These are phyloP conservation scores for Mimosa pudica DNA, from an alignment of 306 rosid genomes.

Conservation along the genomic window DNA sequence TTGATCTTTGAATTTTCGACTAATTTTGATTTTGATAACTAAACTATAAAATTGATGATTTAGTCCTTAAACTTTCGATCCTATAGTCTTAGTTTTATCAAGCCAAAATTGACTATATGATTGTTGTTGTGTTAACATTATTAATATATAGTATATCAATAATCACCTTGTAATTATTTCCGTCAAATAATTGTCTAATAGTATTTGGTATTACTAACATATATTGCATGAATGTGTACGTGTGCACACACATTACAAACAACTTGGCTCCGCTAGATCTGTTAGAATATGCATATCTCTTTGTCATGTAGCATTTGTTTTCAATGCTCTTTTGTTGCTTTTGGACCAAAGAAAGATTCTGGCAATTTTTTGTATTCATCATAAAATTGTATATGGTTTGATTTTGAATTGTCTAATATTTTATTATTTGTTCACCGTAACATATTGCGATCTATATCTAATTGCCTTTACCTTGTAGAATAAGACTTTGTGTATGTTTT, in stretches of 20 bases:
- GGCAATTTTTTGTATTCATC: background rate
- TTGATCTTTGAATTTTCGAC: too few relatives aligned
- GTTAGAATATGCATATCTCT: background rate
- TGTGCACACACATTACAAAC: too few relatives aligned
- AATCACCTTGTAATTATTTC: background rate
- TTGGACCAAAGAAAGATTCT: background rate
- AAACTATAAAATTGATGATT: too few relatives aligned
- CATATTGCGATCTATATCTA: too few relatives aligned
- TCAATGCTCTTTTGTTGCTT: background rate
- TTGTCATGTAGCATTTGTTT: background rate
- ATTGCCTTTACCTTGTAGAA: too few relatives aligned
- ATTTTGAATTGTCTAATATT: background rate
- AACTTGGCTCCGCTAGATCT: background rate
- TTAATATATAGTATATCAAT: background rate
- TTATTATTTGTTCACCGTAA: background rate
- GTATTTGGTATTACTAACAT: background rate
- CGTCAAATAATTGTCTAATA: too few relatives aligned
- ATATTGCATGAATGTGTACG: too few relatives aligned
- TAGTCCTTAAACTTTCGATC: too few relatives aligned
- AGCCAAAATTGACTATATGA: background rate
- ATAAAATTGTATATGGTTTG: background rate
- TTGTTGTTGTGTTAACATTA: background rate
- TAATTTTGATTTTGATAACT: too few relatives aligned
- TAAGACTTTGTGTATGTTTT: too few relatives aligned
- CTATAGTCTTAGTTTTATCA: too few relatives aligned